Evolutionary conservation across 2,329 filamentous ascomycete species (phyloP).

Genomic region (Paracoccidioides lutzii): DNA sequence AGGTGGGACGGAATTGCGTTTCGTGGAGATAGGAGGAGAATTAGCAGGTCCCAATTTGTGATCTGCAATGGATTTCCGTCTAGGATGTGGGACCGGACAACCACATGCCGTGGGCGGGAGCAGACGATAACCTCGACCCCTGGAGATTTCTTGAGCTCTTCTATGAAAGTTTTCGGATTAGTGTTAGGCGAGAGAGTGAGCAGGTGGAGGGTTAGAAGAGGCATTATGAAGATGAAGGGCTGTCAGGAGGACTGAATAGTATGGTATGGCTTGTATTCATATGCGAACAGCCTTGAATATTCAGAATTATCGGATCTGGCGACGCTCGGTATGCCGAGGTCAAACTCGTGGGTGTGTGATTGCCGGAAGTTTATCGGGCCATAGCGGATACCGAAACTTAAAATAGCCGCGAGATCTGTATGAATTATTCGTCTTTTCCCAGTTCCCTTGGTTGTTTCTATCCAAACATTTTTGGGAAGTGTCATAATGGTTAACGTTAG

Average conservation of each 20-base stretch:
- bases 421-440: background rate
- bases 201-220: constrained; percentile 25
- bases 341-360: background rate
- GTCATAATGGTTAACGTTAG: background rate
- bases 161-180: constrained; percentile 17
- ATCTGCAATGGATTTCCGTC: constrained; percentile 19
- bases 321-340: constrained; percentile 1
- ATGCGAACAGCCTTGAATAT: background rate
- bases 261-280: background rate
- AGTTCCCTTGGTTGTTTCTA: no score
- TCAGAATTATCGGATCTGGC: no score
- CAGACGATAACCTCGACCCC: constrained; percentile 20
- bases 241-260: background rate
- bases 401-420: background rate
- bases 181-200: constrained; percentile 17
- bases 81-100: constrained; percentile 24
- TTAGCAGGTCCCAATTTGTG: constrained; percentile 24
- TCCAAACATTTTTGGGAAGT: no score
- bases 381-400: no score
- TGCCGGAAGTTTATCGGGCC: background rate
- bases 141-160: constrained; percentile 15
- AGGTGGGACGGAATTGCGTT: constrained; percentile 13
- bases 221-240: constrained; percentile 15
- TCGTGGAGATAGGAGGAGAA: constrained; percentile 20
- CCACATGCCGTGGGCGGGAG: constrained; percentile 24